Percentiles rank a stretch among this genome's conserved stretches.
These are phyloP conservation scores for Boletus edulis DNA, from an alignment of 768 basidiomycete genomes.

Conservation along the genomic window DNA sequence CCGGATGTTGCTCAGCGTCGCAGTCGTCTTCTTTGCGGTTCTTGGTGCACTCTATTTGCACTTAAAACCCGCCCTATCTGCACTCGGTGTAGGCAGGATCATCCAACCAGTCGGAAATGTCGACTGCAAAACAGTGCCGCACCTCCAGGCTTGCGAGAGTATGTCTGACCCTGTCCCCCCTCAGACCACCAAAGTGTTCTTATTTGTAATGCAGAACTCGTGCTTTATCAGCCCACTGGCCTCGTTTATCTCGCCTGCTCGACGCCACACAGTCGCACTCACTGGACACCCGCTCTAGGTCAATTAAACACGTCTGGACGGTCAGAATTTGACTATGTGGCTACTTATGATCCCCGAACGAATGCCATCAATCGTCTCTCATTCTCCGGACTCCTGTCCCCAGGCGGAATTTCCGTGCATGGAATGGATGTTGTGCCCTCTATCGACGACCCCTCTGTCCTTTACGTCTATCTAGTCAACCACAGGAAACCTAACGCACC, in stretches of 20 bases:
- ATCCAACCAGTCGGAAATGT: constrained; percentile 46
- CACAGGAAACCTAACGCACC: constrained; percentile 53
- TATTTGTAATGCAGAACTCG: constrained; percentile 41
- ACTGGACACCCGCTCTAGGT: constrained; percentile 51
- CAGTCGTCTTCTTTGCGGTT: constrained; percentile 36
- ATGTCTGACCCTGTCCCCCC: constrained; percentile 9
- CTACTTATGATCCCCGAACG: constrained; percentile 53
- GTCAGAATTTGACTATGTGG: constrained; percentile 52
- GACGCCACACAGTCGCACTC: constrained; percentile 41
- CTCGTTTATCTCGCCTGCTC: constrained; percentile 66
- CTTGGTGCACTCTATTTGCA: constrained; percentile 47
- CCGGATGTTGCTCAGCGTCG: constrained; percentile 5
- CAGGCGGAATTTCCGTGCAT: constrained; percentile 50
- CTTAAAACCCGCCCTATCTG: constrained; percentile 43
- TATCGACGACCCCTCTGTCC: constrained; percentile 40
- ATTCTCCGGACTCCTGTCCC: constrained; percentile 36
- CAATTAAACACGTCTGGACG: constrained; percentile 36
- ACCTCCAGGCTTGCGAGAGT: constrained; percentile 73
- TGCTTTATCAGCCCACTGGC: constrained; percentile 57
- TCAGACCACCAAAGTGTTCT: neutral
- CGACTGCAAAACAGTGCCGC: constrained; percentile 47
- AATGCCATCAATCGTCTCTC: constrained; percentile 44
- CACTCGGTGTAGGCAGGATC: constrained; percentile 44
- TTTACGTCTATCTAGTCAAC: constrained; percentile 71
- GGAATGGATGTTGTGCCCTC: constrained; percentile 71